phyloP scores from a whole-genome alignment of 371 early-diverging fungal species.

The Mucor velutinosus region DNA sequence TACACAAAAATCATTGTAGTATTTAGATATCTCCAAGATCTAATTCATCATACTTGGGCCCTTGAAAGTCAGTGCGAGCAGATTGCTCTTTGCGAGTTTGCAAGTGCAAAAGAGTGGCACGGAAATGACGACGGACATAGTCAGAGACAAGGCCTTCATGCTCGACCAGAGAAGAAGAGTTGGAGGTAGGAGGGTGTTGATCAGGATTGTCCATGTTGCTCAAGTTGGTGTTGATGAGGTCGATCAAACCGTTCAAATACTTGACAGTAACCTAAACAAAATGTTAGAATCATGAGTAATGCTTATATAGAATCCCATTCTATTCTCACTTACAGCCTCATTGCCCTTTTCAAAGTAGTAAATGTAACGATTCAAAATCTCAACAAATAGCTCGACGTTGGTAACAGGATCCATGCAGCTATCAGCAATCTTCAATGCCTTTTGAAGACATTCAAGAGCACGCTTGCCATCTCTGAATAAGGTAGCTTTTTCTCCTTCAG shows the following conservation, averaged over 20 bases:
- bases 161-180: constrained; percentile 58
- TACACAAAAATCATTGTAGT: neutral
- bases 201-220: constrained; percentile 71
- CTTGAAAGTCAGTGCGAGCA: constrained; percentile 21
- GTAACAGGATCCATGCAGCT: constrained; percentile 84
- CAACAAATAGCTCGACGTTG: constrained; percentile 86
- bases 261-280: constrained; percentile 68
- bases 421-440: constrained; percentile 90
- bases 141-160: constrained; percentile 56
- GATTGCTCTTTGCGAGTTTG: constrained; percentile 34
- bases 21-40: constrained; percentile 27
- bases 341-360: constrained; percentile 87
- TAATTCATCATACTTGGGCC: constrained; percentile 30
- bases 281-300: neutral
- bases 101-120: constrained; percentile 61
- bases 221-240: constrained; percentile 79
- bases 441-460: constrained; percentile 84
- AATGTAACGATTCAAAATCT: constrained; percentile 86
- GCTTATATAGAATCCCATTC: neutral
- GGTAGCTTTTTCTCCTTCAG: constrained; percentile 24
- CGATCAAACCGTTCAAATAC: constrained; percentile 89
- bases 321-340: constrained; percentile 59
- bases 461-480: constrained; percentile 79
- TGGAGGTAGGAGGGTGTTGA: constrained; percentile 66
- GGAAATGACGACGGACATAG: constrained; percentile 69